Evolutionary conservation across 441 rosid species (phyloP), one percentile per base, ranked within the genome.

Genomic region (Euphorbia celastroides): DNA sequence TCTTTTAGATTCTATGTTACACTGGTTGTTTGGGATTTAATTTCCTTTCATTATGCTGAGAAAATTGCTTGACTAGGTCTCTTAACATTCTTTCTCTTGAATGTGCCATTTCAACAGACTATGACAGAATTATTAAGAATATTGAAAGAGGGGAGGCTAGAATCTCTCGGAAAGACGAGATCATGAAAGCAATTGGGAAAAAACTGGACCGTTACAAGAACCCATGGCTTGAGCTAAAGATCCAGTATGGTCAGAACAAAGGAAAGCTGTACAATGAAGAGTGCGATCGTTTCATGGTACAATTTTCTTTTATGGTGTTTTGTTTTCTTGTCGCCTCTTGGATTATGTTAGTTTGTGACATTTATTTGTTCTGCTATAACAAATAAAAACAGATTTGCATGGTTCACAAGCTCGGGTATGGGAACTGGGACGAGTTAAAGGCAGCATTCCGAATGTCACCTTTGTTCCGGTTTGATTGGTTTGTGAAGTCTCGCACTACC

Each of bases 371-470:
- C 38, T 61, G 27, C 26, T 44, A 36, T 36, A 8, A 62, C 38
- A 48, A 8, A 62, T 44, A 48, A 52, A 8, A 20, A 60, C 87
- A 92, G 99, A 85, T 92, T 75, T 92, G 99, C 89, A 95, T 87
- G 98, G 89, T 95, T 71, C 98, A 92, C 86, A 86, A 90, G 77
- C 93, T 95, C 78, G 98, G 99, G 12, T 92, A 95, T 77, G 99
- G 99, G 70, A 92, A 95, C 67, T 95, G 99, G 97, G 99, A 95
- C 67, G 99, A 95, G 77, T 86, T 95, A 64, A 95, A 95, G 82
- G 83, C 91, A 0, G 96, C 87, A 52, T 92, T 95, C 73, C 88
- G 92, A 32, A 89, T 92, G 17, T 92, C 97, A 6, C 77, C 95
- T 22, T 69, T 83, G 76, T 95, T 95, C 73, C 90, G 89, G 27